phyloP scores from a whole-genome alignment of 73 alveolate genomes.

The Stentor roeselii region DNA sequence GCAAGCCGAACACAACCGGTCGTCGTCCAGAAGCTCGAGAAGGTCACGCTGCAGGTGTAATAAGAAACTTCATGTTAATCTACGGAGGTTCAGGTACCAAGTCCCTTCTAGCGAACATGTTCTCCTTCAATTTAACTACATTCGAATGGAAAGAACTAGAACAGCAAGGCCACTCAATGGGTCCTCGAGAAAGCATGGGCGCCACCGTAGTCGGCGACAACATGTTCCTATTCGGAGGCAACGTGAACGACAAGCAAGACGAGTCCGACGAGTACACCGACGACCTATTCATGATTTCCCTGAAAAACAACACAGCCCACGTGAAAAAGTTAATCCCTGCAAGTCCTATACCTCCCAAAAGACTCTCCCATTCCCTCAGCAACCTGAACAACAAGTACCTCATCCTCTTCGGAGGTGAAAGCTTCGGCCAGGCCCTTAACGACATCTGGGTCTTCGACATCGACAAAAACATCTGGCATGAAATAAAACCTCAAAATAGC shows the following conservation, averaged over 20 bases:
- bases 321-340: background rate
- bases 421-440: background rate
- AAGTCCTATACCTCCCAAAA: background rate
- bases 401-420: background rate
- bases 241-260: background rate
- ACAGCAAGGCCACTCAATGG: background rate
- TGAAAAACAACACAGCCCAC: background rate
- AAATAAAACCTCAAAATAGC: background rate
- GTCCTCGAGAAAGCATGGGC: background rate
- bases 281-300: background rate
- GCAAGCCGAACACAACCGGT: background rate
- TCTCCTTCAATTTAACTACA: background rate
- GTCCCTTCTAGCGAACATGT: background rate
- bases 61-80: background rate
- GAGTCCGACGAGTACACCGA: conserved; percentile 6
- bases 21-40: background rate
- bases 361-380: background rate
- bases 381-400: background rate
- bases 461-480: background rate
- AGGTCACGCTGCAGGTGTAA: conserved; percentile 5
- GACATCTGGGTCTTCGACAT: conserved; percentile 14
- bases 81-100: background rate
- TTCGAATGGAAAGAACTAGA: background rate
- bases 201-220: background rate
- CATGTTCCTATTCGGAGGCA: background rate